Percentiles rank a stretch among this genome's conserved stretches.
Conservation (phyloP, 73 alveolate species). For the Tetrahymena elliotti region DNA sequence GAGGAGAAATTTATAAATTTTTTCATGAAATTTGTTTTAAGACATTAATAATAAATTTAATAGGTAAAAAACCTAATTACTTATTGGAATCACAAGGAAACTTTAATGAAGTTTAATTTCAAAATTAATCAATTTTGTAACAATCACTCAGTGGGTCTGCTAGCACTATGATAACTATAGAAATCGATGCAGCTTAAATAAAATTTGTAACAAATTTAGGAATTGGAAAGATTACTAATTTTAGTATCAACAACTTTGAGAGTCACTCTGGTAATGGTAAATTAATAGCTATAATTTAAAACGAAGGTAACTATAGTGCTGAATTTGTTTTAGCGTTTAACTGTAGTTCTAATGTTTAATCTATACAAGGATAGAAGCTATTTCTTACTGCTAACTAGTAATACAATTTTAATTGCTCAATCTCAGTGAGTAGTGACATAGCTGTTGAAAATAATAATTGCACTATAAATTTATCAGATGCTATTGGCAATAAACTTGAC, state of each 20-base stretch:
- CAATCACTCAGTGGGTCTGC: slow-evolving; percentile 36
- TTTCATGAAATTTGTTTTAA: no score
- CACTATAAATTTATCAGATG: slow-evolving; percentile 19
- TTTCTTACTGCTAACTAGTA: slow-evolving; percentile 22
- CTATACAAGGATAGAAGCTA: slow-evolving; percentile 39
- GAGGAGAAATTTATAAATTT: no score
- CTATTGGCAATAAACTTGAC: slow-evolving; percentile 46
- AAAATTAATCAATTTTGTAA: slow-evolving; percentile 20
- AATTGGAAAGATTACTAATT: slow-evolving; percentile 40
- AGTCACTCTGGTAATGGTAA: slow-evolving; percentile 47
- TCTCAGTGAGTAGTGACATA: neutral
- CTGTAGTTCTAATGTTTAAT: slow-evolving; percentile 40
- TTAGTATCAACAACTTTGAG: slow-evolving; percentile 37
- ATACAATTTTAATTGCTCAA: neutral
- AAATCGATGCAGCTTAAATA: slow-evolving; percentile 47
- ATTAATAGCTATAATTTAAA: slow-evolving; percentile 23
- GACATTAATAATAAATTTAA: neutral
- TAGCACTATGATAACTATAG: slow-evolving; percentile 55
- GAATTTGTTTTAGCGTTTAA: slow-evolving; percentile 39
- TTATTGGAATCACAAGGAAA: slow-evolving; percentile 23
- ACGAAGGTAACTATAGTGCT: slow-evolving; percentile 50
- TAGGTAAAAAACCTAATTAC: slow-evolving; percentile 41
- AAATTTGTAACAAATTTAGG: slow-evolving; percentile 51
- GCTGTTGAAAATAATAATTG: slow-evolving; percentile 25
- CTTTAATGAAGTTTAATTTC: slow-evolving; percentile 7